Conservation (phyloP, 2,329 filamentous ascomycete genomes). For the Aureobasidium vineae region DNA sequence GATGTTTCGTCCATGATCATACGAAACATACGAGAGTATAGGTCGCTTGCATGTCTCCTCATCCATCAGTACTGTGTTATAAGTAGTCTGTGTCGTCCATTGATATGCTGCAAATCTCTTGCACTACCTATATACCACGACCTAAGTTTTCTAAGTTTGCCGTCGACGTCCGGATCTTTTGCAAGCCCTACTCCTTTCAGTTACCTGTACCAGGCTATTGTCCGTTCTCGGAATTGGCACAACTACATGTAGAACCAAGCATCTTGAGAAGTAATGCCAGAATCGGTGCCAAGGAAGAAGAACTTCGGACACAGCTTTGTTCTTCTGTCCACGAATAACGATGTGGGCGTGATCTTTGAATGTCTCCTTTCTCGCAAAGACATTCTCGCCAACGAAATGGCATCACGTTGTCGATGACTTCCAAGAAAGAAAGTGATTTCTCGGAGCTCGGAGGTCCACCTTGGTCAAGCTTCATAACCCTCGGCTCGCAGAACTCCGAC, state of each 20-base stretch:
- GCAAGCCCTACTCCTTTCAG: not conserved
- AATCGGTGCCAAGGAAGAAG: no score
- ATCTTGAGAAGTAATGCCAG: no score
- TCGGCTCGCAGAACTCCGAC: not conserved
- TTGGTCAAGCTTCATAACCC: not conserved
- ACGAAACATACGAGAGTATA: not conserved
- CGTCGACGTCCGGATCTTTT: not conserved
- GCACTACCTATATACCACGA: not conserved
- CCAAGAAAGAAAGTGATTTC: no score
- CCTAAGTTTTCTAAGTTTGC: not conserved
- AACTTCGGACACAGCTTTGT: no score
- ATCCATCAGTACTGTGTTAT: not conserved
- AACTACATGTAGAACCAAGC: no score
- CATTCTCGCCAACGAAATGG: not conserved
- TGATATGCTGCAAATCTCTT: not conserved
- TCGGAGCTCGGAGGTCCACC: not conserved
- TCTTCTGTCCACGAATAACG: no score
- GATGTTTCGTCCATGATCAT: not conserved
- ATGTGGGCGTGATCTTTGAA: no score
- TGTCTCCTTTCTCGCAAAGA: no score
- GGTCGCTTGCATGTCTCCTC: not conserved
- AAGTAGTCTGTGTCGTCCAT: not conserved
- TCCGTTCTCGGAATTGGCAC: no score
- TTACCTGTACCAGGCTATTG: no score
- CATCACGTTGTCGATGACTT: no score